These are phyloP conservation scores for Podaxis sp. DNA, from an alignment of 768 basidiomycete genomes.

Conservation along the genomic window DNA sequence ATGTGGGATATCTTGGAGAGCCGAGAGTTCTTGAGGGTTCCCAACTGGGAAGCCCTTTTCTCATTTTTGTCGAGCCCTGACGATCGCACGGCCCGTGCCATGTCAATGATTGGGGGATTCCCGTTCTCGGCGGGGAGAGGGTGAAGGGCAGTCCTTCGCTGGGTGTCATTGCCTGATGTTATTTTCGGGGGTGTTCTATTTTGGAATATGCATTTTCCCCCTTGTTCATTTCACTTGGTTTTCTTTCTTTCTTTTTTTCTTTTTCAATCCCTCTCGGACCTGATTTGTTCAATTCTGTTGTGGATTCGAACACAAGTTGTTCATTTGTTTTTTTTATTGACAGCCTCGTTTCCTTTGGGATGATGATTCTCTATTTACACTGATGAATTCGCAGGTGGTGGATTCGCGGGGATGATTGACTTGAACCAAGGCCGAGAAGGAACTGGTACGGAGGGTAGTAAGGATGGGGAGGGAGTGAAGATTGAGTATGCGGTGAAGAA, in stretches of 20 bases:
- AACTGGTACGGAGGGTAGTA: background rate
- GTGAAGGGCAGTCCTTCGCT: background rate
- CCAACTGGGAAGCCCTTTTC: constrained; percentile 6
- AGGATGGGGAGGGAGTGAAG: background rate
- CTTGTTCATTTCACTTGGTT: background rate
- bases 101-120: background rate
- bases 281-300: too few relatives aligned
- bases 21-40: background rate
- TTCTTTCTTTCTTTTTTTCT: too few relatives aligned
- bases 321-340: background rate
- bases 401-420: constrained; percentile 3
- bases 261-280: background rate
- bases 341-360: background rate
- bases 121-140: background rate
- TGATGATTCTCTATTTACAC: background rate
- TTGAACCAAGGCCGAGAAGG: background rate
- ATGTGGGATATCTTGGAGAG: background rate
- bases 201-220: background rate
- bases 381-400: background rate
- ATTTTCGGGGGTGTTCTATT: background rate
- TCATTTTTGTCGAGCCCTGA: constrained; percentile 9
- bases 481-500: background rate
- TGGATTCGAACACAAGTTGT: background rate
- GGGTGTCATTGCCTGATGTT: background rate
- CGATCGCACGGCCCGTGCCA: background rate